Evolutionary conservation across 495 filamentous ascomycete species (phyloP).

Genomic region (Penicillium parvum): DNA sequence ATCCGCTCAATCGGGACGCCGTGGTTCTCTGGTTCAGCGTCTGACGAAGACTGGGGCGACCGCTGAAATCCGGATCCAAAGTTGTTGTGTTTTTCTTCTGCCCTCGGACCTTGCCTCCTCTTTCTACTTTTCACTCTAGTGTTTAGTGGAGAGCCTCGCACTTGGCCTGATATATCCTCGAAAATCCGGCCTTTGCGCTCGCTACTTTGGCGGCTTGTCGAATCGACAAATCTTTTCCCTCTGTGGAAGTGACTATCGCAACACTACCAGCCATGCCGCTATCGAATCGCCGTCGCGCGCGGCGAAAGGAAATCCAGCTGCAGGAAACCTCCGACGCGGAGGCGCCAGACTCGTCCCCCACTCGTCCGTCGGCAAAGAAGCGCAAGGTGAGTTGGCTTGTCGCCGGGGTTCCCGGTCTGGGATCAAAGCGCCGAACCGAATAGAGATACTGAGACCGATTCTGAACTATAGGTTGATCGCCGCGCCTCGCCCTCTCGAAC

Average conservation of each 20-base stretch:
- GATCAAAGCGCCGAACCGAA: slow-evolving; percentile 1
- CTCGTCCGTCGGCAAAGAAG: slow-evolving; percentile 67
- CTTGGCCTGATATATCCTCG: not conserved
- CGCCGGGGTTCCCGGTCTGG: not conserved
- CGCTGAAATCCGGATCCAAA: slow-evolving; percentile 26
- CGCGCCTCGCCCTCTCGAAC: slow-evolving; percentile 26
- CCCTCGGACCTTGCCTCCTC: slow-evolving; percentile 23
- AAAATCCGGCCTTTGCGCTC: not conserved
- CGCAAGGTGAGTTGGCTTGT: slow-evolving; percentile 56
- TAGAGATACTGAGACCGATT: slow-evolving; percentile 2
- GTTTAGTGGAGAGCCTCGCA: slow-evolving; percentile 7
- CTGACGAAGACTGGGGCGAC: slow-evolving; percentile 26
- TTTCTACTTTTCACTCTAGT: slow-evolving; percentile 11
- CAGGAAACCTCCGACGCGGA: slow-evolving; percentile 49
- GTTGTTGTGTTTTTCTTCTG: slow-evolving; percentile 25
- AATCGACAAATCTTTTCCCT: not conserved
- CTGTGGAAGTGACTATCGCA: not conserved
- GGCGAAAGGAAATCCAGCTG: slow-evolving; percentile 46
- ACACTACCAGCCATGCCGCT: slow-evolving; percentile 38
- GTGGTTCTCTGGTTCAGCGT: slow-evolving; percentile 37
- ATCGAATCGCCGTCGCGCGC: slow-evolving; percentile 49
- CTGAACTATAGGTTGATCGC: slow-evolving; percentile 31
- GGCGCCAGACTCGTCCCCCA: slow-evolving; percentile 62
- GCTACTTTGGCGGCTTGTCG: not conserved
- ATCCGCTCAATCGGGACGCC: slow-evolving; percentile 21